Evolutionary conservation across 2,329 filamentous ascomycete species (phyloP).

Genomic region (Trichoderma harzianum): DNA sequence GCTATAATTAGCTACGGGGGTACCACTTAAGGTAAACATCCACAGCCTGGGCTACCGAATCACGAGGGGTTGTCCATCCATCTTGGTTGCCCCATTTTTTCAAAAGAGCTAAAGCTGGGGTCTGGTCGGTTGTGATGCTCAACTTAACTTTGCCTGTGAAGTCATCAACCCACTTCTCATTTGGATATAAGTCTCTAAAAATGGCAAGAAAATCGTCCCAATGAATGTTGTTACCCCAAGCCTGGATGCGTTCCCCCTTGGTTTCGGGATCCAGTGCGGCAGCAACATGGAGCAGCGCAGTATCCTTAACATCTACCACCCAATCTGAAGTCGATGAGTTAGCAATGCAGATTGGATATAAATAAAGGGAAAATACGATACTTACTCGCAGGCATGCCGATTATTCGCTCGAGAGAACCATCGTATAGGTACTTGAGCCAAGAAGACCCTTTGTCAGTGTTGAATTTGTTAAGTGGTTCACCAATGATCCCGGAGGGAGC

Average conservation of each 20-base stretch:
- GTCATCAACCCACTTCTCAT: slow-evolving; percentile 18
- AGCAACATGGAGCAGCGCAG: slow-evolving; percentile 29
- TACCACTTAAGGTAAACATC: neutral
- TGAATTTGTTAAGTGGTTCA: neutral
- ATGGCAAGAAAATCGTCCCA: slow-evolving; percentile 32
- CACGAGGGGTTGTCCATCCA: neutral
- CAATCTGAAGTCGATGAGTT: neutral
- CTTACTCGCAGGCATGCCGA: neutral
- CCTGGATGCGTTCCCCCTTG: slow-evolving; percentile 26
- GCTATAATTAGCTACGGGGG: neutral
- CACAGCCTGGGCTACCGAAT: neutral
- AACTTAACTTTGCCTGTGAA: slow-evolving; percentile 14
- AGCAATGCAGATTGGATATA: neutral
- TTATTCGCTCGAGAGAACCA: neutral
- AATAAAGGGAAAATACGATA: neutral
- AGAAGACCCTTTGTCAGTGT: neutral
- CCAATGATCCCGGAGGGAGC: neutral
- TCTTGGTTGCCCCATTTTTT: neutral
- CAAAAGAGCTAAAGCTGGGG: neutral
- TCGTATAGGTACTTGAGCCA: neutral
- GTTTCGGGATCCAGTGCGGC: slow-evolving; percentile 28
- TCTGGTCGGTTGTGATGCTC: neutral
- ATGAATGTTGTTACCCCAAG: slow-evolving; percentile 26
- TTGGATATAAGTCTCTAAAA: slow-evolving; percentile 25
- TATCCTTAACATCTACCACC: slow-evolving; percentile 27